These are phyloP conservation scores for Primulina eburnea DNA, from an alignment of 257 asterid species.

Conservation along the genomic window DNA sequence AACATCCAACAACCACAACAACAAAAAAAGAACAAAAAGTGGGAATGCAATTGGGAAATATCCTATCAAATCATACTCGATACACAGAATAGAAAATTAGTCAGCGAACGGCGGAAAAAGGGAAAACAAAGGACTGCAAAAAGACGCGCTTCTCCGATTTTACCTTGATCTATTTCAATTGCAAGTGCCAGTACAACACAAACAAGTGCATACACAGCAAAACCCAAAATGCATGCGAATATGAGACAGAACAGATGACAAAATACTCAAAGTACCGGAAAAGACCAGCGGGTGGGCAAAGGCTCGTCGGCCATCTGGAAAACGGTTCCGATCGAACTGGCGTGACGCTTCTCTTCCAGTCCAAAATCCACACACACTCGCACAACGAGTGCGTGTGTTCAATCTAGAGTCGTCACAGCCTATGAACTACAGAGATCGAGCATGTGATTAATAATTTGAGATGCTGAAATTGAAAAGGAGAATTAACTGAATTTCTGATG, in stretches of 20 bases:
- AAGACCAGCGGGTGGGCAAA: slow-evolving; percentile 89
- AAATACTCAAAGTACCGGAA: slow-evolving; percentile 48
- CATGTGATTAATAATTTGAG: slow-evolving; percentile 20
- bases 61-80: not conserved
- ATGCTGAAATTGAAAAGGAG: too few relatives aligned
- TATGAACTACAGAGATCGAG: slow-evolving; percentile 31
- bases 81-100: not conserved
- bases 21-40: not conserved
- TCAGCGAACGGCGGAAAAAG: not conserved
- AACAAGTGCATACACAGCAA: not conserved
- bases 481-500: too few relatives aligned
- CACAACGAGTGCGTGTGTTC: slow-evolving; percentile 30
- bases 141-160: not conserved
- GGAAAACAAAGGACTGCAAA: too few relatives aligned
- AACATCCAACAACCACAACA: not conserved
- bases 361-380: slow-evolving; percentile 31
- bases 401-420: slow-evolving; percentile 29
- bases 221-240: slow-evolving; percentile 17
- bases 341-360: not conserved
- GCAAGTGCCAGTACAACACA: too few relatives aligned
- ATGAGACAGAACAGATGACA: slow-evolving; percentile 9
- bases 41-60: slow-evolving; percentile 1
- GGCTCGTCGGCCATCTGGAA: slow-evolving; percentile 75
- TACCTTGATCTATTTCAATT: slow-evolving; percentile 9
- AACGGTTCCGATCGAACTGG: not conserved